These are phyloP conservation scores for Trichosporon faecale DNA, from an alignment of 1,284 basidiomycete genomes.

Conservation along the genomic window DNA sequence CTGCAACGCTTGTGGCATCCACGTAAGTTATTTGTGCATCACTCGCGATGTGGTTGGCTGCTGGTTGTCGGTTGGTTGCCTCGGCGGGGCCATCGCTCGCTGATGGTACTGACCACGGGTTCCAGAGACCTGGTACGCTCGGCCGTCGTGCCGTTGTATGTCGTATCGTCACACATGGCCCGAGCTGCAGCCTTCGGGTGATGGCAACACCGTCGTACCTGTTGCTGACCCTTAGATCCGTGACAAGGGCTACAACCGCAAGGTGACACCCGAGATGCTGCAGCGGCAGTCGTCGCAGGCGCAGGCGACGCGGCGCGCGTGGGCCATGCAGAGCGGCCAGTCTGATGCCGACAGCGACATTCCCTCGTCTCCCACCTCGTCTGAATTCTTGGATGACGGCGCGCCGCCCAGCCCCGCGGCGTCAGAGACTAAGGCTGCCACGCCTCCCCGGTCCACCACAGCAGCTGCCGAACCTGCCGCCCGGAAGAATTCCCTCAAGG, in stretches of 20 bases:
- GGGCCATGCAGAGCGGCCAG: background rate
- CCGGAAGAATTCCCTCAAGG: background rate
- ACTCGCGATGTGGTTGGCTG: background rate
- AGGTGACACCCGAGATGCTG: background rate
- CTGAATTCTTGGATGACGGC: background rate
- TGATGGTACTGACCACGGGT: background rate
- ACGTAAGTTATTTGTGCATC: background rate
- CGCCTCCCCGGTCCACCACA: background rate
- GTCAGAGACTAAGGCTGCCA: background rate
- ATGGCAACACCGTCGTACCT: background rate
- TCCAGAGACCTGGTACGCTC: background rate
- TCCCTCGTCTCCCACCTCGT: background rate
- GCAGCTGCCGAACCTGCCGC: background rate
- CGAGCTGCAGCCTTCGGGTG: background rate
- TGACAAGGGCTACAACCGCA: slow-evolving; percentile 6
- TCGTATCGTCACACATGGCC: background rate
- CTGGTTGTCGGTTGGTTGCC: no score
- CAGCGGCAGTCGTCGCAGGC: background rate
- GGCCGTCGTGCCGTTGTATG: background rate
- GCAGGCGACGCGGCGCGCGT: background rate
- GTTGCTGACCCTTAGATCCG: background rate
- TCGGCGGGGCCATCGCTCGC: background rate
- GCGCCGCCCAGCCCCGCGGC: background rate
- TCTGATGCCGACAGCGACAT: background rate
- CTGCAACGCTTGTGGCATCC: slow-evolving; percentile 9